Conservation (phyloP, 768 basidiomycete genomes). For the Austroboletus eburneus region DNA sequence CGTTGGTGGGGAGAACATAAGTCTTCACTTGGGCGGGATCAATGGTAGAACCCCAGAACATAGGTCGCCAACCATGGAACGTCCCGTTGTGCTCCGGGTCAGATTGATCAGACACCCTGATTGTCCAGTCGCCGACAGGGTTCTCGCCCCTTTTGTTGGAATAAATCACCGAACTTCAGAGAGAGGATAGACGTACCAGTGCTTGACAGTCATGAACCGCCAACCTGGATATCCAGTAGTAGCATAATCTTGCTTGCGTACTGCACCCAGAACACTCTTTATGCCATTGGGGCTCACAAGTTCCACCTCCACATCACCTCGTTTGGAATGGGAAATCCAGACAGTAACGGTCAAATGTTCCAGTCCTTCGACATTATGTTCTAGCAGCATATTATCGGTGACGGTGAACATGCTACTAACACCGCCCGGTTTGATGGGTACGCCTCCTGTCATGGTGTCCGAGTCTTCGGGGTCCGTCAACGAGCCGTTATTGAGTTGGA, state of each 20-base stretch:
- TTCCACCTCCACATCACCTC: slow-evolving; percentile 94
- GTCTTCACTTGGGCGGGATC: slow-evolving; percentile 63
- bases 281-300: slow-evolving; percentile 81
- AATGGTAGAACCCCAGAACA: slow-evolving; percentile 85
- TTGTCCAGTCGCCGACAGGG: slow-evolving; percentile 86
- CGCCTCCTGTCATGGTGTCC: slow-evolving; percentile 55
- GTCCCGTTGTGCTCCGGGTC: slow-evolving; percentile 53
- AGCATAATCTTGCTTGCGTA: slow-evolving; percentile 61
- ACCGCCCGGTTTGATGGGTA: slow-evolving; percentile 62
- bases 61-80: slow-evolving; percentile 90
- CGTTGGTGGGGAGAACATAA: slow-evolving; percentile 56
- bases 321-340: slow-evolving; percentile 81
- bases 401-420: slow-evolving; percentile 60
- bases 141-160: slow-evolving; percentile 74
- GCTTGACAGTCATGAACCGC: slow-evolving; percentile 98
- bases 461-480: slow-evolving; percentile 45
- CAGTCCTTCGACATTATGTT: slow-evolving; percentile 78
- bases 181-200: slow-evolving; percentile 59
- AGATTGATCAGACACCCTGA: slow-evolving; percentile 78
- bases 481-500: slow-evolving; percentile 60
- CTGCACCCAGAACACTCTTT: slow-evolving; percentile 76
- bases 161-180: slow-evolving; percentile 13
- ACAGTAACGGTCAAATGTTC: slow-evolving; percentile 93
- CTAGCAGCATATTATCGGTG: slow-evolving; percentile 58
- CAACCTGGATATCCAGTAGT: slow-evolving; percentile 82